Evolutionary conservation across 495 filamentous ascomycete genomes (phyloP).

Genomic region (Clavariopsis aquatica): DNA sequence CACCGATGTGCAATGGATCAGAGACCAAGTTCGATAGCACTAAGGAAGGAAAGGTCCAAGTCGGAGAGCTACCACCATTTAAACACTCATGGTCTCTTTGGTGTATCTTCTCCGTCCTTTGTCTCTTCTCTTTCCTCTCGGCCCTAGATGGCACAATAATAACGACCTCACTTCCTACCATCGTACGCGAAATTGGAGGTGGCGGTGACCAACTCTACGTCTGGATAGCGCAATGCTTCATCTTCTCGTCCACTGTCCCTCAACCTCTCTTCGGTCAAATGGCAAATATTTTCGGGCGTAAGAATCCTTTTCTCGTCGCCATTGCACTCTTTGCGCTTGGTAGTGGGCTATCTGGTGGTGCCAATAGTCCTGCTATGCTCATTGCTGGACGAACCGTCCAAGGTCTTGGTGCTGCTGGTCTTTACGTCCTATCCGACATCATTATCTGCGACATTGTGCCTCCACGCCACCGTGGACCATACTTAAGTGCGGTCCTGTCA

Average conservation of each 20-base stretch:
- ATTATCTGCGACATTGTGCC: constrained; percentile 31
- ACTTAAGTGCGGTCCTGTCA: constrained; percentile 21
- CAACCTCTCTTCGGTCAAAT: constrained; percentile 31
- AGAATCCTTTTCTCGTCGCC: constrained; percentile 26
- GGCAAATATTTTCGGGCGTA: constrained; percentile 26
- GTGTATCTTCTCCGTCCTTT: no score
- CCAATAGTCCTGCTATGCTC: constrained; percentile 8
- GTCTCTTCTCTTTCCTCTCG: no score
- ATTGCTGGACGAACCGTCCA: constrained; percentile 24
- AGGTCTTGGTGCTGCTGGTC: constrained; percentile 27
- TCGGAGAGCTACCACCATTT: no score
- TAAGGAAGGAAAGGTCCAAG: no score
- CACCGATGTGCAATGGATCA: no score
- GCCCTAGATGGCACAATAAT: no score
- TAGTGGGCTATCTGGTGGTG: constrained; percentile 26
- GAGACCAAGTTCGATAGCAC: no score
- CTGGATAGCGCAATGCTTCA: not conserved
- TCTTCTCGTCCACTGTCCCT: constrained; percentile 23
- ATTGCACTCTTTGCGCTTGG: constrained; percentile 21
- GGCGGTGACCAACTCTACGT: no score
- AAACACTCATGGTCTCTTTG: no score
- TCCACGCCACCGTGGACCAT: constrained; percentile 22
- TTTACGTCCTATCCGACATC: constrained; percentile 28
- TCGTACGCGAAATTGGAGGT: no score
- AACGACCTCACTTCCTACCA: no score